Conservation (phyloP, 1,284 basidiomycete species). For the Ceraceosorus guamensis region DNA sequence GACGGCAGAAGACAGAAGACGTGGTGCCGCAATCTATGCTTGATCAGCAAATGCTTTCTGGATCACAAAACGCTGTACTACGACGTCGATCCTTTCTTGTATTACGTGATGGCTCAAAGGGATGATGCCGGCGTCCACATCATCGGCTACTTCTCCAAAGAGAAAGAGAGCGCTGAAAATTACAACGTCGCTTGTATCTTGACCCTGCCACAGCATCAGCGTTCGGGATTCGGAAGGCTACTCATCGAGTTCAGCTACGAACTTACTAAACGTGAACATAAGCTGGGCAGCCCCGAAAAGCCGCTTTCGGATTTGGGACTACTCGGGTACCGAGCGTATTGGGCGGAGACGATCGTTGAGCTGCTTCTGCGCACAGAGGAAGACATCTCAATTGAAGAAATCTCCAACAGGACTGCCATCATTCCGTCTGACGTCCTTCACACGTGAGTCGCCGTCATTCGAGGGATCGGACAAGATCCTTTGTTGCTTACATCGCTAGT, state of each 20-base stretch:
- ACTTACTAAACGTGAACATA: constrained; percentile 89
- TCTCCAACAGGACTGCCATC: constrained; percentile 92
- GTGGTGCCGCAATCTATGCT: constrained; percentile 98
- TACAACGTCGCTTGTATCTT: constrained; percentile 96
- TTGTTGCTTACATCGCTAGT: not conserved
- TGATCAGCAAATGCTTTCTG: constrained; percentile 97
- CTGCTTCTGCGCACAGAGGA: constrained; percentile 64
- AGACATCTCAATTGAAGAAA: constrained; percentile 86
- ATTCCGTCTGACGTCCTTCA: constrained; percentile 95
- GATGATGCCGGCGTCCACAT: constrained; percentile 86
- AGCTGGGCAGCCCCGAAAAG: constrained; percentile 95
- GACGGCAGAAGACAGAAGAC: constrained; percentile 98
- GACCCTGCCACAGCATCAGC: constrained; percentile 90
- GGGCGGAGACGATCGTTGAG: constrained; percentile 95
- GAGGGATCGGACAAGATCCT: too few relatives aligned
- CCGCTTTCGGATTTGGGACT: constrained; percentile 90
- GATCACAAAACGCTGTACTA: constrained; percentile 99
- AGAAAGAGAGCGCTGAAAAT: constrained; percentile 90
- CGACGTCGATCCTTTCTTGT: constrained; percentile 97
- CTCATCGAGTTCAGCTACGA: constrained; percentile 99
- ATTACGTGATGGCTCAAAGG: constrained; percentile 92
- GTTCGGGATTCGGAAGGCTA: constrained; percentile 82
- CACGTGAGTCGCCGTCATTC: constrained; percentile 63
- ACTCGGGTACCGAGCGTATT: constrained; percentile 88
- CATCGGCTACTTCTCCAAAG: constrained; percentile 98